Conservation (phyloP, 306 rosid species). For the Fagus crenata region DNA sequence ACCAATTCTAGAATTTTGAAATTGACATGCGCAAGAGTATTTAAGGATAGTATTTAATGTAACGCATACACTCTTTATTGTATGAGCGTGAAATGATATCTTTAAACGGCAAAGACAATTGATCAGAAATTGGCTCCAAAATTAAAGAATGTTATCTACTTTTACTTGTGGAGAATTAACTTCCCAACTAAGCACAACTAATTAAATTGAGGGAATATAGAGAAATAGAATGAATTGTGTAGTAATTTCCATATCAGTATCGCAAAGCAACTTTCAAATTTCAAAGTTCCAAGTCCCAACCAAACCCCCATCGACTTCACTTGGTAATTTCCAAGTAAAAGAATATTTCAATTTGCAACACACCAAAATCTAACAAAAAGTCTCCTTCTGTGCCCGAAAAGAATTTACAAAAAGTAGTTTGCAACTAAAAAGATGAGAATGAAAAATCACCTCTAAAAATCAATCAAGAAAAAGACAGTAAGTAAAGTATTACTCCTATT, state of each 20-base stretch:
- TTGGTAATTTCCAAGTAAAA: slow-evolving; percentile 21
- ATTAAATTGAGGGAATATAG: background rate
- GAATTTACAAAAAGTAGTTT: slow-evolving; percentile 41
- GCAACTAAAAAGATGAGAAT: slow-evolving; percentile 27
- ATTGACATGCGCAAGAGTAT: too few species aligned
- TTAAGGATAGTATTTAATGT: background rate
- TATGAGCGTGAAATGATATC: slow-evolving; percentile 13
- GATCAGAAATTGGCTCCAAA: background rate
- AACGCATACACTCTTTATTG: slow-evolving; percentile 21
- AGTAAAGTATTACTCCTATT: background rate
- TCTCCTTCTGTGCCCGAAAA: slow-evolving; percentile 28
- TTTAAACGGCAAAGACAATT: slow-evolving; percentile 13
- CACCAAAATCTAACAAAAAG: slow-evolving; percentile 21
- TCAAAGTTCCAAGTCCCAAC: slow-evolving; percentile 20
- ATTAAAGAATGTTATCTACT: slow-evolving; percentile 8
- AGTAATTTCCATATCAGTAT: slow-evolving; percentile 1
- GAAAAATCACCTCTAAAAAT: slow-evolving; percentile 20
- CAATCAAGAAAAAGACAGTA: background rate
- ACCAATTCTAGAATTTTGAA: too few species aligned
- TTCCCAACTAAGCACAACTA: slow-evolving; percentile 7
- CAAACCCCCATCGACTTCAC: slow-evolving; percentile 17
- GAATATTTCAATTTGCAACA: background rate
- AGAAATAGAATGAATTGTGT: slow-evolving; percentile 14
- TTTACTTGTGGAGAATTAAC: slow-evolving; percentile 1
- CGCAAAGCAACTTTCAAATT: background rate